phyloP scores from a whole-genome alignment of 768 basidiomycete species.

The Leucocoprinus birnbaumii region DNA sequence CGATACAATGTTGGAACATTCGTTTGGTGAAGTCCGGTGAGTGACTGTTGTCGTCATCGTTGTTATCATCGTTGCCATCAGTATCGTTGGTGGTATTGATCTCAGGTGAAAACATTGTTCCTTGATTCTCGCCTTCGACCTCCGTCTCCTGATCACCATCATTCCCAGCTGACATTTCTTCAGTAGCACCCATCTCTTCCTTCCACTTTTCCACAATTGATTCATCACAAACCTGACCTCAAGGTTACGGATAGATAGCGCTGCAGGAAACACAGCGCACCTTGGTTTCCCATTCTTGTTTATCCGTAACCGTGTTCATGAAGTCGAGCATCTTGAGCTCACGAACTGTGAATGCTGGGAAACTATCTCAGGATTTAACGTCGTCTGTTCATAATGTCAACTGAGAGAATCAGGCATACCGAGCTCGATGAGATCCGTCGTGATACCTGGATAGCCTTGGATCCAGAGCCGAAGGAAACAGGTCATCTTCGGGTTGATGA shows the following conservation, averaged over 20 bases:
- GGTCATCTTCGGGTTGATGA: neutral
- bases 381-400: too few relatives aligned
- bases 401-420: neutral
- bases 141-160: too few relatives aligned
- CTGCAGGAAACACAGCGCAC: conserved; percentile 15
- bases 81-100: too few relatives aligned
- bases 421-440: neutral
- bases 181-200: too few relatives aligned
- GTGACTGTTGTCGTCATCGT: too few relatives aligned
- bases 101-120: too few relatives aligned
- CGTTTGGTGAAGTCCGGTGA: conserved; percentile 8
- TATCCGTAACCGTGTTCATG: conserved; percentile 33
- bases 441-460: neutral
- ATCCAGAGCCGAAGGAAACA: neutral
- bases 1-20: conserved; percentile 18
- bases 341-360: too few relatives aligned
- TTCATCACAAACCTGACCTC: conserved; percentile 15
- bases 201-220: conserved; percentile 16
- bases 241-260: neutral
- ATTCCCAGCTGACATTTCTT: too few relatives aligned
- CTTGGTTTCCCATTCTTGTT: conserved; percentile 30
- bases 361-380: too few relatives aligned
- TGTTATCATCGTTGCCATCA: too few relatives aligned
- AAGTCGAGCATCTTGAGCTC: conserved; percentile 24
- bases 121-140: neutral